Conservation (phyloP, 1,284 basidiomycete genomes). For the Gymnopus androsaceus region DNA sequence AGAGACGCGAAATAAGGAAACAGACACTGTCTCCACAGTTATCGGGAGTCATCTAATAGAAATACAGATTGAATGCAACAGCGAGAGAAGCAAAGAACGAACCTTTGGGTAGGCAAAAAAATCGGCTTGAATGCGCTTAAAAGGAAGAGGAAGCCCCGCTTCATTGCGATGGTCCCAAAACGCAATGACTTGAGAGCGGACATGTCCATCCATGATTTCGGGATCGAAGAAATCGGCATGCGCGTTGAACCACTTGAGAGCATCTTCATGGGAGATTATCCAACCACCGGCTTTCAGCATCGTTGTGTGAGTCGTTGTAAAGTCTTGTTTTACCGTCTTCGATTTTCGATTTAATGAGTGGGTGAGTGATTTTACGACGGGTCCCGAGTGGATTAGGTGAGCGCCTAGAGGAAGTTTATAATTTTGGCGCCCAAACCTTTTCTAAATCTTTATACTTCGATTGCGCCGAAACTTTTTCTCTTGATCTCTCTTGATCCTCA, state of each 20-base stretch:
- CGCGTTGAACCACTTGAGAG: background rate
- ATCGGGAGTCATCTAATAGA: background rate
- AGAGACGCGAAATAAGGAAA: background rate
- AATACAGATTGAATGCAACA: background rate
- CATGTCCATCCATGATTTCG: background rate
- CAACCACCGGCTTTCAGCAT: background rate
- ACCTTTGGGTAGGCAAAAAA: background rate
- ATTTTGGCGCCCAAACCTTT: too few relatives aligned
- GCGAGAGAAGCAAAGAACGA: background rate
- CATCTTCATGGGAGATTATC: background rate
- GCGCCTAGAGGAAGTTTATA: too few relatives aligned
- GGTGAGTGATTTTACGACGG: too few relatives aligned
- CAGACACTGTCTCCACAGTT: background rate
- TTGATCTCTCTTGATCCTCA: background rate
- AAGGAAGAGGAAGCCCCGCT: background rate
- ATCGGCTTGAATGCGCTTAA: background rate
- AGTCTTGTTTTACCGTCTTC: too few relatives aligned
- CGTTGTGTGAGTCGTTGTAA: too few relatives aligned
- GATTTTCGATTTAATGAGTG: too few relatives aligned
- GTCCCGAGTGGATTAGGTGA: too few relatives aligned
- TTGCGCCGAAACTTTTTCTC: background rate
- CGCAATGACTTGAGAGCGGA: background rate
- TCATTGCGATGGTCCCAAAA: background rate
- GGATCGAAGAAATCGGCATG: background rate
- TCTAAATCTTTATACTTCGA: too few relatives aligned